Conservation (phyloP, 2,329 filamentous ascomycete species). For the Stachybotrys elegans region DNA sequence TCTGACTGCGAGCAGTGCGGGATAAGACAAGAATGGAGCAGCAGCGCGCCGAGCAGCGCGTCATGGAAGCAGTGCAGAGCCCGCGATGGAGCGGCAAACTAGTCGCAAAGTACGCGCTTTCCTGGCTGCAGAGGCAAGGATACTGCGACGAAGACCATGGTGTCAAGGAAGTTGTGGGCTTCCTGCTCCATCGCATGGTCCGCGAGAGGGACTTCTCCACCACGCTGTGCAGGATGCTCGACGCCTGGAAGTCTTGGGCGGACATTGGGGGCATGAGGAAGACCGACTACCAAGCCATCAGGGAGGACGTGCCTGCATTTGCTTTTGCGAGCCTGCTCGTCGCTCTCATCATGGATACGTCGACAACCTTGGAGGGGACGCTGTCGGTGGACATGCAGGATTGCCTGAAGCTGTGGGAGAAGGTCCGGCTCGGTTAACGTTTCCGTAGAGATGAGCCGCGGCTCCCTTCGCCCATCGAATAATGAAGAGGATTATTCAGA, state of each 20-base stretch:
- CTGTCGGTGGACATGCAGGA: conserved; percentile 50
- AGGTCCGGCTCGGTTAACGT: conserved; percentile 45
- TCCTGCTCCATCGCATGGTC: conserved; percentile 47
- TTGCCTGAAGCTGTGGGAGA: conserved; percentile 48
- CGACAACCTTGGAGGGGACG: conserved; percentile 39
- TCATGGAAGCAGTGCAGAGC: conserved; percentile 47
- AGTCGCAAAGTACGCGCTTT: conserved; percentile 38
- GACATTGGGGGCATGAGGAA: conserved; percentile 50
- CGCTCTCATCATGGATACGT: conserved; percentile 40
- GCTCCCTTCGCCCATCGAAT: too few relatives aligned
- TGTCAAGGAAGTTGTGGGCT: conserved; percentile 38
- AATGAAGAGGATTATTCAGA: too few relatives aligned
- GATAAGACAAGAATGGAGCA: conserved; percentile 31
- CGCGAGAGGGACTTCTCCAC: conserved; percentile 39
- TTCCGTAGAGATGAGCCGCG: too few relatives aligned
- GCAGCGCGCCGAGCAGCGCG: conserved; percentile 39
- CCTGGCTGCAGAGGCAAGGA: conserved; percentile 34
- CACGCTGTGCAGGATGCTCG: conserved; percentile 37
- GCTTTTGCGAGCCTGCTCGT: conserved; percentile 43
- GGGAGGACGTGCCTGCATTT: conserved; percentile 35
- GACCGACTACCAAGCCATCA: conserved; percentile 35
- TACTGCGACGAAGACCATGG: conserved; percentile 17
- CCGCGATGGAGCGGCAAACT: conserved; percentile 46
- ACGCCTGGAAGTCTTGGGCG: conserved; percentile 49
- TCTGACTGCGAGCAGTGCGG: conserved; percentile 28